Conservation (phyloP, 1,139 yeast genomes). For the Petasospora rhodanensis region DNA sequence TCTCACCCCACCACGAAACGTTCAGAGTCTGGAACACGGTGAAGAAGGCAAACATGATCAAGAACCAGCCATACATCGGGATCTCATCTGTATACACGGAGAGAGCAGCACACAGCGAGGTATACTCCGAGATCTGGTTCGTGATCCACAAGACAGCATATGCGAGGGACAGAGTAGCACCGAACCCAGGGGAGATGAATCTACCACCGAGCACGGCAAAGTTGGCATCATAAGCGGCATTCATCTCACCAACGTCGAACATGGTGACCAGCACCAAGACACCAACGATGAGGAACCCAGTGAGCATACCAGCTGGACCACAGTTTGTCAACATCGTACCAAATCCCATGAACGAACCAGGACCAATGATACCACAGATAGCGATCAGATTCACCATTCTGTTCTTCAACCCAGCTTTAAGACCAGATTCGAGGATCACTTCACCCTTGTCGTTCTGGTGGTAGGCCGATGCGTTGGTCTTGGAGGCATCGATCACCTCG, state of each 20-base stretch:
- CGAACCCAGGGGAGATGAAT: slow-evolving; percentile 52
- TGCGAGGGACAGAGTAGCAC: slow-evolving; percentile 52
- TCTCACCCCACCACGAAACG: slow-evolving; percentile 56
- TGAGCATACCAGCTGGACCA: slow-evolving; percentile 64
- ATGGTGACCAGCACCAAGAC: slow-evolving; percentile 54
- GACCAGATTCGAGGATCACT: slow-evolving; percentile 24
- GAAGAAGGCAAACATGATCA: slow-evolving; percentile 54
- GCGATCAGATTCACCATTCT: slow-evolving; percentile 52
- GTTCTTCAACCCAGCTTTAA: slow-evolving; percentile 30
- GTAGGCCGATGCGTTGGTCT: too few relatives aligned
- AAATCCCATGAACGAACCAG: slow-evolving; percentile 64
- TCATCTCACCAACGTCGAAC: slow-evolving; percentile 54
- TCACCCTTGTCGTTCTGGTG: slow-evolving; percentile 28
- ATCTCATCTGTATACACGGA: slow-evolving; percentile 50
- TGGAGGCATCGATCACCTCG: too few relatives aligned
- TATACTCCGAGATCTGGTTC: slow-evolving; percentile 54
- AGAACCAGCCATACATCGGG: slow-evolving; percentile 54
- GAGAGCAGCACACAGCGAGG: slow-evolving; percentile 48
- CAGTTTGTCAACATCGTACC: slow-evolving; percentile 46
- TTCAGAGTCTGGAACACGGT: slow-evolving; percentile 50
- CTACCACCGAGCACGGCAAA: slow-evolving; percentile 50
- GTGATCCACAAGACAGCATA: slow-evolving; percentile 58
- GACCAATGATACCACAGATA: slow-evolving; percentile 70
- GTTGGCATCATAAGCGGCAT: slow-evolving; percentile 50
- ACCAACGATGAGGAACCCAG: slow-evolving; percentile 55